Percentiles rank a stretch among this genome's conserved stretches.
These are phyloP conservation scores for Tulasnella sp. DNA, from an alignment of 768 basidiomycete genomes.

Conservation along the genomic window DNA sequence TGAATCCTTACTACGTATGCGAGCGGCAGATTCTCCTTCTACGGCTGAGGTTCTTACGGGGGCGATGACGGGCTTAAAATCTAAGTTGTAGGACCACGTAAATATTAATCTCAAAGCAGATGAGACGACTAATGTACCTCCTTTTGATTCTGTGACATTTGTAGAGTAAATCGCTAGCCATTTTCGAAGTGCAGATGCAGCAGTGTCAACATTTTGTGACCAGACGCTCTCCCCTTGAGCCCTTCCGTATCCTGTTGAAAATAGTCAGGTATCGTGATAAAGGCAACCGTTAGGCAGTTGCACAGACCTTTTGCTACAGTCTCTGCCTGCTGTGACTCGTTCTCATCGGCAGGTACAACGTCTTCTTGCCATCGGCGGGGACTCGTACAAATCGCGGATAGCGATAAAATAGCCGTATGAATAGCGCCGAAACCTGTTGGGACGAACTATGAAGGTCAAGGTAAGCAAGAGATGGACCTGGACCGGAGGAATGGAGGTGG, in stretches of 20 bases:
- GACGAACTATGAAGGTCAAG: conserved; percentile 21
- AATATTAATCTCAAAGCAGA: neutral
- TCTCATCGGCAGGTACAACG: conserved; percentile 55
- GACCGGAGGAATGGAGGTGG: neutral
- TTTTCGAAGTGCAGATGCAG: conserved; percentile 19
- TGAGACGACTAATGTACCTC: neutral
- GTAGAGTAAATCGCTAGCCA: conserved; percentile 20
- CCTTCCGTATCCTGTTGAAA: conserved; percentile 9
- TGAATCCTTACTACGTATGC: conserved; percentile 1
- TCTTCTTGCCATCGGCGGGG: conserved; percentile 45
- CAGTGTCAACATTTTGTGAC: conserved; percentile 18
- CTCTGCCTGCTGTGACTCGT: conserved; percentile 48
- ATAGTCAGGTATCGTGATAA: neutral
- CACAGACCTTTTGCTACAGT: conserved; percentile 44
- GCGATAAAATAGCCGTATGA: conserved; percentile 63
- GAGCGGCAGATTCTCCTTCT: conserved; percentile 44
- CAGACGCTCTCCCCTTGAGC: conserved; percentile 16
- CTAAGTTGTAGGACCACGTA: neutral
- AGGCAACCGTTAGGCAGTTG: too few species aligned
- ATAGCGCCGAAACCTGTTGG: conserved; percentile 71
- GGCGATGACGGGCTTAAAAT: conserved; percentile 56
- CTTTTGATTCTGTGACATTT: conserved; percentile 19
- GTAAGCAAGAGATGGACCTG: conserved; percentile 20
- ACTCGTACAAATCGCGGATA: conserved; percentile 63
- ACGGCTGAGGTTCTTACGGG: conserved; percentile 50